Evolutionary conservation across 176 grass and related monocot genomes (phyloP), one percentile per base, ranked within the genome.

Genomic region (Cenchrus purpureus): DNA sequence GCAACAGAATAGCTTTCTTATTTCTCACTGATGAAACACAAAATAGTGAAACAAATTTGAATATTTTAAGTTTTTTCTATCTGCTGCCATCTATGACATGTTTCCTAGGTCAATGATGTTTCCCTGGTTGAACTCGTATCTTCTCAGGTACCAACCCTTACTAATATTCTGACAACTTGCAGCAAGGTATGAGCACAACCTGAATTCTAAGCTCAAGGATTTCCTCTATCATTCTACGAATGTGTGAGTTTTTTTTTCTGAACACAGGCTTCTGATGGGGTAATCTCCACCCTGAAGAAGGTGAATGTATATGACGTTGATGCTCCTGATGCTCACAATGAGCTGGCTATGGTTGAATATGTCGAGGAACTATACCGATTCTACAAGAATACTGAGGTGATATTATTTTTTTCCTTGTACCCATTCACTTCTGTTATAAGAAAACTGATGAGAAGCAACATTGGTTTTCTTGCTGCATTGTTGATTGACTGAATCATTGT

Each of bases 261-360:
- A 68, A 82, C 7, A 77, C 59, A 90, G 88, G 79, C 58, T 73
- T 87, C 89, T 79, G 80, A 90, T 69, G 84, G 74, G 67, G 44
- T 90, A 79, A 83, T 73, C 67, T 68, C 42, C 63, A 75, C 10
- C 44, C 61, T 43, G 1, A 90, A 74, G 51, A 87, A 69, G 76
- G 78, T 14, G n/a, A 66, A 48, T 28, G 43, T 28, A n/a, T 86
- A 79, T 46, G 75, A 97, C 76, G 91, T 97, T 58, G 88, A 94
- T 85, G 82, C 73, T 9, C 61, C 70, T 80, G 92, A 97, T 92
- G 56, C 74, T 58, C 75, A 61, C 68, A 91, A 97, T 45, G 90
- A 94, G 74, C 74, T 97, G 20, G 95, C 92, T 42, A 91, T 93
- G 2, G 95, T 90, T 77, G 95, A 97, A 72, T 97, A 93, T 61